phyloP scores from a whole-genome alignment of 371 early-diverging fungal genomes.

The Mortierella sp. region DNA sequence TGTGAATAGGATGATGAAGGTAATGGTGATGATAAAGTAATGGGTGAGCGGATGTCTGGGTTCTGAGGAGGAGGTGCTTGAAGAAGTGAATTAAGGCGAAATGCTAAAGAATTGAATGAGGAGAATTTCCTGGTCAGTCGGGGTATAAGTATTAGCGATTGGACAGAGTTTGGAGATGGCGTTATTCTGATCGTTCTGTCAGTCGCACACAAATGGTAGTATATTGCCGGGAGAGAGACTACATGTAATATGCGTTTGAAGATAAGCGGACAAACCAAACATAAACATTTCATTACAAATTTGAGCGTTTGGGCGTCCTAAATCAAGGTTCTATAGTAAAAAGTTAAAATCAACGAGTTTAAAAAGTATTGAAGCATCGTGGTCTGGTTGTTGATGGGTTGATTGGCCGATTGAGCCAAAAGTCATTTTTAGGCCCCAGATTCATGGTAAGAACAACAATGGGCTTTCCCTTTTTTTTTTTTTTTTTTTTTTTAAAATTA shows the following conservation, averaged over 20 bases:
- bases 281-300: conserved; percentile 1
- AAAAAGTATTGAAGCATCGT: too few relatives aligned
- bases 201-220: too few relatives aligned
- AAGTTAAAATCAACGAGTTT: background rate
- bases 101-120: background rate
- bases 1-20: background rate
- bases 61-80: too few relatives aligned
- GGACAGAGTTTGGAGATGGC: background rate
- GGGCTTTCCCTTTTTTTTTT: too few relatives aligned
- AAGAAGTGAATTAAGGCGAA: background rate
- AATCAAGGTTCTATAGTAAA: background rate
- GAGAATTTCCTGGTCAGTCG: background rate
- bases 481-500: too few relatives aligned
- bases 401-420: too few relatives aligned
- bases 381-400: too few relatives aligned
- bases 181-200: background rate
- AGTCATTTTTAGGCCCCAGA: too few relatives aligned
- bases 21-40: background rate
- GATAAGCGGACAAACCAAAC: background rate
- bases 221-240: too few relatives aligned
- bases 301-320: background rate
- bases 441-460: too few relatives aligned
- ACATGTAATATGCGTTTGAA: background rate
- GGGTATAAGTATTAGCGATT: background rate
- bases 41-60: background rate